Percentiles rank a stretch among this genome's conserved stretches.
phyloP scores from a whole-genome alignment of 2,329 filamentous ascomycete genomes.

The Neofusicoccum sp. region DNA sequence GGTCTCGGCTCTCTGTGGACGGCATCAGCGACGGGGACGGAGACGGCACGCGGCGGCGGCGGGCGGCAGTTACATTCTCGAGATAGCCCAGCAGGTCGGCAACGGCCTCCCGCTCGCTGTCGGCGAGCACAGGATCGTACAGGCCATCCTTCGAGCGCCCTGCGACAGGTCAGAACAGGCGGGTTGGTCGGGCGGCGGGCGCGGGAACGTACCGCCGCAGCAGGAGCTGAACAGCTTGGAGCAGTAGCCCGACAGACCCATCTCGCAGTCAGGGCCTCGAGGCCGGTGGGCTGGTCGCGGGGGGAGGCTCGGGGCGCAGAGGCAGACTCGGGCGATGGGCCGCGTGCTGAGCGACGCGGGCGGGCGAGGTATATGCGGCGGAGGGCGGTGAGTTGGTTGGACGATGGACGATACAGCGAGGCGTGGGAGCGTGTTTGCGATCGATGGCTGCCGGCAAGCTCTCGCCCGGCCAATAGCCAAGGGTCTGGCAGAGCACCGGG shows the following conservation, averaged over 20 bases:
- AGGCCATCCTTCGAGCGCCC: conserved; percentile 48
- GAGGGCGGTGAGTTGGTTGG: conserved; percentile 19
- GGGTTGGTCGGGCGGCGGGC: conserved; percentile 9
- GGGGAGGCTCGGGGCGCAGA: conserved; percentile 4
- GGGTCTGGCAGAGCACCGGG: conserved; percentile 2
- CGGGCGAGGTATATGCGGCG: conserved; percentile 14
- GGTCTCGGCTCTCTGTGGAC: conserved; percentile 80
- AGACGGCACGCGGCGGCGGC: conserved; percentile 27
- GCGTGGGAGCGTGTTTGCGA: conserved; percentile 18
- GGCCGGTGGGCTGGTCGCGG: conserved; percentile 11
- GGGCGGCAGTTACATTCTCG: conserved; percentile 72
- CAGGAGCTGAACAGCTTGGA: conserved; percentile 37
- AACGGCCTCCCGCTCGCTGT: conserved; percentile 95
- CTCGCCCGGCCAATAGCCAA: background rate
- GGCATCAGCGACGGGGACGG: conserved; percentile 20
- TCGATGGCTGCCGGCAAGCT: conserved; percentile 17
- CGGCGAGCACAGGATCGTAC: conserved; percentile 68
- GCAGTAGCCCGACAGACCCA: conserved; percentile 38
- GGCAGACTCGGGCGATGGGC: conserved; percentile 13
- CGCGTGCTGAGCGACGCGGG: conserved; percentile 15
- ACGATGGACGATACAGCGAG: conserved; percentile 18
- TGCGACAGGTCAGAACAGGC: conserved; percentile 30
- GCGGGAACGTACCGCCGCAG: conserved; percentile 35
- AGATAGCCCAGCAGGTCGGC: conserved; percentile 93
- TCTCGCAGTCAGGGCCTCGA: conserved; percentile 23